phyloP scores from a whole-genome alignment of 768 basidiomycete genomes.

The Leccinum olivaceopallidum region DNA sequence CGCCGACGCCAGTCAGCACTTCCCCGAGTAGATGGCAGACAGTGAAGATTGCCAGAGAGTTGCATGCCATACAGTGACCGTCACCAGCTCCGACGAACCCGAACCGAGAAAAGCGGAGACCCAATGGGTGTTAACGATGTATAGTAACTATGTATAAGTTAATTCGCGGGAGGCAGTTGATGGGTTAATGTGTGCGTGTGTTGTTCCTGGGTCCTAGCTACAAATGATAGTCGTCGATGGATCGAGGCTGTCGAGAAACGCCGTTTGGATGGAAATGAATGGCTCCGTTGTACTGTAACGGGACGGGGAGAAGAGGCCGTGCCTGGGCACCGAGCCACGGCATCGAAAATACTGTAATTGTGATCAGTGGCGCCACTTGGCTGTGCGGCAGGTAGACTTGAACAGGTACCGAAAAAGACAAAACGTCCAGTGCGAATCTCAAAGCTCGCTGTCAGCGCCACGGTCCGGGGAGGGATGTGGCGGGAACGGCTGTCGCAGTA shows the following conservation, averaged over 20 bases:
- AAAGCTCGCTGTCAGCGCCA: not conserved
- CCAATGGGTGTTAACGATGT: not conserved
- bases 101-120: not conserved
- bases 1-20: no score
- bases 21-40: not conserved
- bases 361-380: not conserved
- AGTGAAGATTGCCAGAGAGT: not conserved
- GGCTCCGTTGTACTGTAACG: not conserved
- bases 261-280: not conserved
- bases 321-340: not conserved
- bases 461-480: not conserved
- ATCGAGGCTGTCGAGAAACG: not conserved
- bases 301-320: not conserved
- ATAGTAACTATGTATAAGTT: not conserved
- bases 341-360: not conserved
- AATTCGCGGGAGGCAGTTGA: not conserved
- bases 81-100: not conserved
- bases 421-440: not conserved
- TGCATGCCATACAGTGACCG: not conserved
- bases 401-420: not conserved
- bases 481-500: not conserved
- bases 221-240: not conserved
- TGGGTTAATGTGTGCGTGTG: not conserved
- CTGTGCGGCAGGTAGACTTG: not conserved
- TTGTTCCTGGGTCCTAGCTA: not conserved